These are phyloP conservation scores for Russula ochroleuca DNA, from an alignment of 768 basidiomycete species.

Conservation along the genomic window DNA sequence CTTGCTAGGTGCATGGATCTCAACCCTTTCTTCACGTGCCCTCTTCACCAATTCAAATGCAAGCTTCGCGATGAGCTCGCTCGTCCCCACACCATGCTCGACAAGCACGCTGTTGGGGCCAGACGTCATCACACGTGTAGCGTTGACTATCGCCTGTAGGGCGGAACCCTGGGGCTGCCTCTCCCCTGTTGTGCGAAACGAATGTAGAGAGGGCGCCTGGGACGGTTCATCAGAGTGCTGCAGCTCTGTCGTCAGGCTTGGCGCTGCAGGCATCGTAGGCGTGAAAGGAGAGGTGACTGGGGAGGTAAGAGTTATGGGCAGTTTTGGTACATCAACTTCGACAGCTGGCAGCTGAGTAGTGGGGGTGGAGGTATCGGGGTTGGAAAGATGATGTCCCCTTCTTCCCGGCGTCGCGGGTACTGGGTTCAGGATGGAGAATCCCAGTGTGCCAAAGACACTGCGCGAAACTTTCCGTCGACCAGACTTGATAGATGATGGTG, in stretches of 20 bases:
- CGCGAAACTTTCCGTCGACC: conserved; percentile 46
- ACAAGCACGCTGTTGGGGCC: conserved; percentile 70
- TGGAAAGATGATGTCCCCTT: conserved; percentile 23
- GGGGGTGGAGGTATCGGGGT: conserved; percentile 5
- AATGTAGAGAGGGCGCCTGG: conserved; percentile 26
- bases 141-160: conserved; percentile 72
- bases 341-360: neutral
- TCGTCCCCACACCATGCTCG: conserved; percentile 63
- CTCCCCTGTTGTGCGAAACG: conserved; percentile 28
- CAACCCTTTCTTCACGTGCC: conserved; percentile 59
- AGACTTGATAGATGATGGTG: conserved; percentile 18
- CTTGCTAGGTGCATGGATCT: conserved; percentile 46
- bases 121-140: conserved; percentile 82
- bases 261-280: conserved; percentile 9
- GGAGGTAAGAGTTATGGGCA: conserved; percentile 12
- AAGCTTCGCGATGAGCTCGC: conserved; percentile 53
- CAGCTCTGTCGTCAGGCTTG: conserved; percentile 26
- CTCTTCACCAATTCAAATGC: conserved; percentile 65
- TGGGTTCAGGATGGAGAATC: conserved; percentile 63
- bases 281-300: conserved; percentile 17
- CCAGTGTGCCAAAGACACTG: conserved; percentile 69
- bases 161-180: conserved; percentile 55
- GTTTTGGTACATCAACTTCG: neutral
- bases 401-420: conserved; percentile 23
- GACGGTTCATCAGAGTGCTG: conserved; percentile 16